Percentiles rank a stretch among this genome's conserved stretches.
Evolutionary conservation across 345 rosid species (phyloP).

Genomic region (Eutrema heterophyllum): DNA sequence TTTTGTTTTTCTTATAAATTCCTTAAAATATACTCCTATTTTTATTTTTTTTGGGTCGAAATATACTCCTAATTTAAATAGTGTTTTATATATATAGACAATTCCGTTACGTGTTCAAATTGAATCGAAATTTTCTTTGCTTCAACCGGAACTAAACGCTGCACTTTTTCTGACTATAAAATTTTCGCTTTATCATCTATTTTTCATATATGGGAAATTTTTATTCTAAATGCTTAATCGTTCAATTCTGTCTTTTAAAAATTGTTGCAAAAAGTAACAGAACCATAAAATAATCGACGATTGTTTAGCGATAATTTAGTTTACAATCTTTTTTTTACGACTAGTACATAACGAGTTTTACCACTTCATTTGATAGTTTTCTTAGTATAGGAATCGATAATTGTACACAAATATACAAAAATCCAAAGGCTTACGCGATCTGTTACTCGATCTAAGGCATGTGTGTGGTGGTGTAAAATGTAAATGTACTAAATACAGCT

Average conservation of each 20-base stretch:
- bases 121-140: not conserved
- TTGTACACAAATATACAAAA: not conserved
- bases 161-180: constrained; percentile 6
- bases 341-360: not conserved
- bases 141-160: constrained; percentile 16
- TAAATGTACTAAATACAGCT: constrained; percentile 7
- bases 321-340: not conserved
- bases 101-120: constrained; percentile 25
- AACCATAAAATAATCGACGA: too few species aligned
- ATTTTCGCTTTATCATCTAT: not conserved
- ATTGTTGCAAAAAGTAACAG: not conserved
- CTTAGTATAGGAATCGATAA: not conserved
- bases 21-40: not conserved
- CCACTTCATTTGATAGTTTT: not conserved
- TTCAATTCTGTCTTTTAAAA: not conserved
- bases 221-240: not conserved
- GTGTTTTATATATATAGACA: not conserved
- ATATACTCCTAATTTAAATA: not conserved
- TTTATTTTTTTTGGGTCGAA: too few species aligned
- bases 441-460: not conserved
- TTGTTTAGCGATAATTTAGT: not conserved
- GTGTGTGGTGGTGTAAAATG: not conserved
- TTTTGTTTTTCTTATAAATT: too few species aligned
- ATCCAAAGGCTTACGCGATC: too few species aligned
- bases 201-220: not conserved